phyloP scores from a whole-genome alignment of 768 basidiomycete genomes.

The Leccinum olivaceopallidum region DNA sequence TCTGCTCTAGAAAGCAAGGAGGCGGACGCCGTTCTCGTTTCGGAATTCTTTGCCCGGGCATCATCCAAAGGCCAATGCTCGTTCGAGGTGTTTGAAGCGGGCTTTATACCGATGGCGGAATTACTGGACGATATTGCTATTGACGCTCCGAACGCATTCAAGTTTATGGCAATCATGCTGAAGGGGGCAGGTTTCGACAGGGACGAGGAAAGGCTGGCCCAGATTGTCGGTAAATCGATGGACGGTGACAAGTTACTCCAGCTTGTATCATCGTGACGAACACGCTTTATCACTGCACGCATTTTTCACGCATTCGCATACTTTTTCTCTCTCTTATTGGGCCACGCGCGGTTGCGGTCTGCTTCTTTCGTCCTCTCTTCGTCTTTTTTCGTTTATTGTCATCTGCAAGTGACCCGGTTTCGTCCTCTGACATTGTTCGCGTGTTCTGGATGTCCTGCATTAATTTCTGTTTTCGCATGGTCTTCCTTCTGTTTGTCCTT shows the following conservation, averaged over 20 bases:
- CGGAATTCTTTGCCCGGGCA: conserved; percentile 68
- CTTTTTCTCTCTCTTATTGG: conserved; percentile 4
- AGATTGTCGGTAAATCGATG: conserved; percentile 60
- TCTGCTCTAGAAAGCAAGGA: conserved; percentile 81
- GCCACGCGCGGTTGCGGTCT: conserved; percentile 18
- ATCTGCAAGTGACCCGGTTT: conserved; percentile 13
- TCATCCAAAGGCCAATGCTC: conserved; percentile 61
- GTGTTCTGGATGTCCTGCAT: conserved; percentile 28
- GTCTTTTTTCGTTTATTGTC: conserved; percentile 3
- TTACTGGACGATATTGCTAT: conserved; percentile 86
- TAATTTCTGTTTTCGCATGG: conserved; percentile 32
- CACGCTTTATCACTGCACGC: conserved; percentile 9
- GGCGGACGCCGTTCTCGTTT: conserved; percentile 74
- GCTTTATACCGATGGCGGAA: conserved; percentile 69
- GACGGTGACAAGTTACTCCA: conserved; percentile 60
- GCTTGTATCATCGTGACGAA: conserved; percentile 47
- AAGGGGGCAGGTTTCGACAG: conserved; percentile 60
- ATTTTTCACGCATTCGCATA: conserved; percentile 20
- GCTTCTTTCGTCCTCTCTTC: neutral
- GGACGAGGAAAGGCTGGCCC: conserved; percentile 56
- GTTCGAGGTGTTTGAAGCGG: conserved; percentile 66
- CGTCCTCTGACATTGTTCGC: conserved; percentile 28
- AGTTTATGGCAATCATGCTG: conserved; percentile 73
- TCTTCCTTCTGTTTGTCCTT: conserved; percentile 18
- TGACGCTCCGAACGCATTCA: conserved; percentile 86